Conservation (phyloP, 257 asterid genomes). For the Nicotiana otophora region DNA sequence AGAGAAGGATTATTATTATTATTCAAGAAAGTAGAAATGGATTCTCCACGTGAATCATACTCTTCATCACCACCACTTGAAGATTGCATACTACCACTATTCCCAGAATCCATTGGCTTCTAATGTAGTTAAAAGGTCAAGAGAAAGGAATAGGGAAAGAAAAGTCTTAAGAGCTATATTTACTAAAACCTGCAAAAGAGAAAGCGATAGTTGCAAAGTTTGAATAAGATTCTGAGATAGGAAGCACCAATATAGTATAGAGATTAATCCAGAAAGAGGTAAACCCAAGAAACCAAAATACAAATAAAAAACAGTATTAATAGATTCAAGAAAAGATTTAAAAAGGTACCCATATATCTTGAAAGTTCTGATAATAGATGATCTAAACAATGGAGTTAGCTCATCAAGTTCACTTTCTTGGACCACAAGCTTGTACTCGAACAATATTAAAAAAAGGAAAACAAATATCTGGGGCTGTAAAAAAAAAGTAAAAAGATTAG, state of each 20-base stretch:
- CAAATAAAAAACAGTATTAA: neutral
- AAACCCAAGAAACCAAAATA: neutral
- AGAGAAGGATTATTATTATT: conserved; percentile 16
- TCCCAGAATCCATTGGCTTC: conserved; percentile 59
- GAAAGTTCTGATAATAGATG: conserved; percentile 2
- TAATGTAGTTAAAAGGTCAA: too few relatives aligned
- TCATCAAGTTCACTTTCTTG: neutral
- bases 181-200: conserved; percentile 8
- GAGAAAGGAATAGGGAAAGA: neutral
- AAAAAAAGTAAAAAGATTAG: neutral
- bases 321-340: conserved; percentile 2
- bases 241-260: neutral
- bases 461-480: neutral
- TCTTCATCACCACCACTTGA: conserved; percentile 65
- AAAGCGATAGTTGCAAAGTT: conserved; percentile 19
- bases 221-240: conserved; percentile 11
- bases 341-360: conserved; percentile 19
- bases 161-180: neutral
- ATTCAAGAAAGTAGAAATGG: conserved; percentile 49
- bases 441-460: neutral
- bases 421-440: neutral
- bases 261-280: neutral
- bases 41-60: conserved; percentile 50
- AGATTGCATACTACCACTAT: conserved; percentile 77
- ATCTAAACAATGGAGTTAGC: conserved; percentile 2